These are phyloP conservation scores for Cyclotella baltica DNA, from an alignment of 108 stramenopile species.

Conservation along the genomic window DNA sequence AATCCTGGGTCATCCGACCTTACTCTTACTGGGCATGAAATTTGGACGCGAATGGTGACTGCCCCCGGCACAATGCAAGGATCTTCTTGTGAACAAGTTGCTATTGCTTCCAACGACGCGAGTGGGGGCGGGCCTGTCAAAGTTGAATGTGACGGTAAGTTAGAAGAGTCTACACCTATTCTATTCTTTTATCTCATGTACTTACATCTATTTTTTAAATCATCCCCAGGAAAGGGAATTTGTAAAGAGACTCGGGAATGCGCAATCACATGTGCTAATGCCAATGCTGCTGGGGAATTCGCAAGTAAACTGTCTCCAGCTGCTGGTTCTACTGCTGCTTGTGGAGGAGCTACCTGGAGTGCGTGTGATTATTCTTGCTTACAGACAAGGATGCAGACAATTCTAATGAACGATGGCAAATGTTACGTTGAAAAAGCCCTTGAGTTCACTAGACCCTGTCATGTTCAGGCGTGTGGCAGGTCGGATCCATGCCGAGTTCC, in stretches of 20 bases:
- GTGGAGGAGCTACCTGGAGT: slow-evolving; percentile 61
- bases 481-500: slow-evolving; percentile 78
- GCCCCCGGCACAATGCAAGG: slow-evolving; percentile 56
- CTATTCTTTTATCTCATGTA: no score
- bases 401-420: slow-evolving; percentile 49
- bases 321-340: slow-evolving; percentile 26
- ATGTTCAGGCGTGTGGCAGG: slow-evolving; percentile 73
- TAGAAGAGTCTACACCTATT: no score
- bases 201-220: no score
- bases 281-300: slow-evolving; percentile 25
- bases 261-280: slow-evolving; percentile 64
- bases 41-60: slow-evolving; percentile 70
- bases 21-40: slow-evolving; percentile 64
- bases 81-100: slow-evolving; percentile 52
- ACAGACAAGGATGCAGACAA: slow-evolving; percentile 59
- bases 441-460: slow-evolving; percentile 64
- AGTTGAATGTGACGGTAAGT: slow-evolving; percentile 57
- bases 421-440: slow-evolving; percentile 68
- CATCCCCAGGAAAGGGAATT: no score
- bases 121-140: slow-evolving; percentile 39
- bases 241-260: slow-evolving; percentile 75
- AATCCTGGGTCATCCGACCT: slow-evolving; percentile 42
- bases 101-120: slow-evolving; percentile 29
- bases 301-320: slow-evolving; percentile 4
- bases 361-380: slow-evolving; percentile 76